Percentiles rank a stretch among this genome's conserved stretches.
These are phyloP conservation scores for Seminavis robusta DNA, from an alignment of 108 stramenopile genomes.

Conservation along the genomic window DNA sequence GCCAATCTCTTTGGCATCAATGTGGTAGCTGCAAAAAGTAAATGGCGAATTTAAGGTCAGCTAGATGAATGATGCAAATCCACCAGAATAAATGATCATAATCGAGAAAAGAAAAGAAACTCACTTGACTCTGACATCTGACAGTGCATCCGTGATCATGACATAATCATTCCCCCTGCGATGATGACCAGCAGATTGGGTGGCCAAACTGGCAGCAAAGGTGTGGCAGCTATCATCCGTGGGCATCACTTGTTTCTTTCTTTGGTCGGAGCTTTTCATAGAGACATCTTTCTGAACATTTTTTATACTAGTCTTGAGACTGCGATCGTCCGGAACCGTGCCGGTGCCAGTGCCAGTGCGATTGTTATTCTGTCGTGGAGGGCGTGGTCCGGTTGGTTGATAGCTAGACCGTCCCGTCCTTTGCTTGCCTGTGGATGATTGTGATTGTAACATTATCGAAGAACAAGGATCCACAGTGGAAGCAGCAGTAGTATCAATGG, in stretches of 20 bases:
- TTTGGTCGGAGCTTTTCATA: no score
- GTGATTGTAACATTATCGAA: no score
- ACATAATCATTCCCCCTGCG: conserved; percentile 37
- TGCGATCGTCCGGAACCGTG: no score
- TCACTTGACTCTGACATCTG: conserved; percentile 71
- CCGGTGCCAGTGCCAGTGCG: no score
- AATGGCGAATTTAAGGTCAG: not conserved
- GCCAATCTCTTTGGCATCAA: conserved; percentile 83
- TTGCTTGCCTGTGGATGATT: no score
- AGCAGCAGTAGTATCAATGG: no score
- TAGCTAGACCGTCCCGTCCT: no score
- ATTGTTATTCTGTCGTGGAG: no score
- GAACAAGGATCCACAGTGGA: no score
- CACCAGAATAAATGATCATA: not conserved
- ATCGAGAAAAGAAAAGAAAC: not conserved
- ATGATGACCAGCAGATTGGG: conserved; percentile 19
- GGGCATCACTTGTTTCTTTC: not conserved
- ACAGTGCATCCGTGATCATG: conserved; percentile 76
- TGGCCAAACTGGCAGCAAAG: conserved; percentile 7
- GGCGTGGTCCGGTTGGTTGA: no score
- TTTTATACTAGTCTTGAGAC: no score
- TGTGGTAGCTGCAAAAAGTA: conserved; percentile 54
- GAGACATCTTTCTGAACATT: no score
- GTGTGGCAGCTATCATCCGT: conserved; percentile 8
- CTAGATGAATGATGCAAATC: not conserved